Conservation (phyloP, 805 yeast genomes). For the Soucietia sequanensis region DNA sequence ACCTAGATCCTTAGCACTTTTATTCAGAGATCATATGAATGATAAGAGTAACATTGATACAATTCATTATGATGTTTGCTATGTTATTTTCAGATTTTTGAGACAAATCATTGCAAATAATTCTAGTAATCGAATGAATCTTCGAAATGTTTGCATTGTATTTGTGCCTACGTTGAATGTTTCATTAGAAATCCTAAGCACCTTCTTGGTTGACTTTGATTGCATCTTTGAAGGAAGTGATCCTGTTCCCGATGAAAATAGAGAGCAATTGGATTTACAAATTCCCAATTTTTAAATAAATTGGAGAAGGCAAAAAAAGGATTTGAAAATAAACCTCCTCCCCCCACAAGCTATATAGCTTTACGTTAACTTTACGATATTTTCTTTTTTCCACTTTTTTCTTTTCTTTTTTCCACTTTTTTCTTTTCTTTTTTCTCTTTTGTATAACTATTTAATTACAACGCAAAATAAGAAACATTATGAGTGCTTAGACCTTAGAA, state of each 20-base stretch:
- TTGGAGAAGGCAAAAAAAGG: too few species aligned
- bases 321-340: too few species aligned
- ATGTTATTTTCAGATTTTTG: conserved; percentile 65
- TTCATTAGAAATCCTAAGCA: conserved; percentile 57
- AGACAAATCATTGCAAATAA: conserved; percentile 59
- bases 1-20: conserved; percentile 22
- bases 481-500: too few species aligned
- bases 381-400: too few species aligned
- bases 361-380: too few species aligned
- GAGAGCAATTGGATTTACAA: conserved; percentile 52
- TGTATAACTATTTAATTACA: too few species aligned
- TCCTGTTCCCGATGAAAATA: conserved; percentile 38
- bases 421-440: too few species aligned
- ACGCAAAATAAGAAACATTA: too few species aligned
- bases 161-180: conserved; percentile 78
- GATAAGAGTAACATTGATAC: conserved; percentile 43
- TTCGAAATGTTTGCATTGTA: conserved; percentile 74
- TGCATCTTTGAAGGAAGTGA: conserved; percentile 56
- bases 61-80: conserved; percentile 58
- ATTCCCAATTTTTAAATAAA: conserved; percentile 48
- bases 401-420: too few species aligned
- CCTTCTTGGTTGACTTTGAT: conserved; percentile 60
- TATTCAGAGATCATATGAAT: conserved; percentile 32
- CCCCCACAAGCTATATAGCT: too few species aligned
- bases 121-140: conserved; percentile 76